phyloP scores from a whole-genome alignment of 2,329 filamentous ascomycete genomes.

The Fonsecaea monophora region DNA sequence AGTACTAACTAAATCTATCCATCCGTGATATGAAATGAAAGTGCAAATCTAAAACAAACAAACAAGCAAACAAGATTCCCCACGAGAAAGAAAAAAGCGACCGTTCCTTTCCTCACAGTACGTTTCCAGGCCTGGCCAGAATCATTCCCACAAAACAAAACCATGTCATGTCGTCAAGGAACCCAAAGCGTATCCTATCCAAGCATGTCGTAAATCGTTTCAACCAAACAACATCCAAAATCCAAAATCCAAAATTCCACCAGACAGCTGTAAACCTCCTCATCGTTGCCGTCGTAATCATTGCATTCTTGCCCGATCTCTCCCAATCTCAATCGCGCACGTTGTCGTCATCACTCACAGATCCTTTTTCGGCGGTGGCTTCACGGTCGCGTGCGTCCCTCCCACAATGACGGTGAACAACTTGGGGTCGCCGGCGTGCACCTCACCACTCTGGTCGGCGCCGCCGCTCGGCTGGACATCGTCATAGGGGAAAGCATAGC shows the following conservation, averaged over 20 bases:
- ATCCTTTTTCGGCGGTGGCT: neutral
- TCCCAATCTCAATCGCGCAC: too few species aligned
- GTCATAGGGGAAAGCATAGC: constrained; percentile 76
- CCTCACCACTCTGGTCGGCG: constrained; percentile 67
- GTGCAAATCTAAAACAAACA: neutral
- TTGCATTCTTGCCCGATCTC: neutral
- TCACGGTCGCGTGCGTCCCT: constrained; percentile 43
- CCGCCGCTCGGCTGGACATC: constrained; percentile 66
- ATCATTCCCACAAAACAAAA: neutral
- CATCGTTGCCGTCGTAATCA: neutral
- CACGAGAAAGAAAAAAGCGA: neutral
- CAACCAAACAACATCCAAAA: neutral
- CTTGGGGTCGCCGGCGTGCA: constrained; percentile 63
- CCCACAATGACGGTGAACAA: constrained; percentile 65
- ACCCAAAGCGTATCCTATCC: too few species aligned
- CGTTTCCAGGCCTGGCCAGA: neutral
- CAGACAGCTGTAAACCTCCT: too few species aligned
- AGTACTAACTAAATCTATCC: too few species aligned
- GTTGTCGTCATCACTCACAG: neutral
- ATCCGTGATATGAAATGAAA: too few species aligned
- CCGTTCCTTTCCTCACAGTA: neutral
- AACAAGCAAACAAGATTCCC: neutral
- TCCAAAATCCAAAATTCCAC: too few species aligned
- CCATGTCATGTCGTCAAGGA: too few species aligned
- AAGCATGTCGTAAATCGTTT: too few species aligned